Percentiles rank a stretch among this genome's conserved stretches.
These are phyloP conservation scores for Mycena belliarum DNA, from an alignment of 768 basidiomycete genomes.

Conservation along the genomic window DNA sequence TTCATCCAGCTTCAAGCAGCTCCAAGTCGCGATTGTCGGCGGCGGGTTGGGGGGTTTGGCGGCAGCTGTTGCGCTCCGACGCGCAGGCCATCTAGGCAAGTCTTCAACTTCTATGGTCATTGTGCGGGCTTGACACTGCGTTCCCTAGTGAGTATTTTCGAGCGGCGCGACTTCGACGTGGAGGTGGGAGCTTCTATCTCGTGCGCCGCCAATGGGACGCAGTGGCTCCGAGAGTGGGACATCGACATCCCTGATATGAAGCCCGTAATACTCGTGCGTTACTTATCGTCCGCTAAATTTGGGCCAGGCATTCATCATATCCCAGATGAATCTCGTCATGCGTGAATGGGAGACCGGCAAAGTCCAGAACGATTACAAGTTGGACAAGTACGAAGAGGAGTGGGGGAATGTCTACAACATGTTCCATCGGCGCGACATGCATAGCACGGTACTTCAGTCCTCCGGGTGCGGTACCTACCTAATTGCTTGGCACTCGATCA, in stretches of 20 bases:
- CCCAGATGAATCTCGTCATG: conserved; percentile 33
- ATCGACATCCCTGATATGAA: conserved; percentile 33
- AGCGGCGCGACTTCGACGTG: conserved; percentile 31
- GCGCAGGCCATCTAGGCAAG: conserved; percentile 32
- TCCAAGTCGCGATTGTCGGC: conserved; percentile 25
- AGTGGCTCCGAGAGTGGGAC: conserved; percentile 35
- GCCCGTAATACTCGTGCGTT: conserved; percentile 26
- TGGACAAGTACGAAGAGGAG: conserved; percentile 31
- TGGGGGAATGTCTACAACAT: conserved; percentile 34
- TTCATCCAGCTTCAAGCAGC: conserved; percentile 19
- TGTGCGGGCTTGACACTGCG: neutral
- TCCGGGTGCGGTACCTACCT: no score
- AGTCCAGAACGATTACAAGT: conserved; percentile 31
- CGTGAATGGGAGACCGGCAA: conserved; percentile 36
- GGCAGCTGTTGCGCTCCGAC: conserved; percentile 30
- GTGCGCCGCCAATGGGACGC: conserved; percentile 35
- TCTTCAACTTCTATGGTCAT: neutral
- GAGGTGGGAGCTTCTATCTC: conserved; percentile 37
- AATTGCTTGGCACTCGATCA: no score
- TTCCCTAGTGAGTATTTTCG: conserved; percentile 29
- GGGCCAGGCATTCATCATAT: neutral
- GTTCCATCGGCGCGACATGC: no score
- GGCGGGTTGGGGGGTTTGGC: conserved; percentile 31
- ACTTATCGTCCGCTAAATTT: neutral
- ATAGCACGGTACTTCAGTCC: no score